phyloP scores from a whole-genome alignment of 176 grass and related monocot species.

The Melocanna baccifera region DNA sequence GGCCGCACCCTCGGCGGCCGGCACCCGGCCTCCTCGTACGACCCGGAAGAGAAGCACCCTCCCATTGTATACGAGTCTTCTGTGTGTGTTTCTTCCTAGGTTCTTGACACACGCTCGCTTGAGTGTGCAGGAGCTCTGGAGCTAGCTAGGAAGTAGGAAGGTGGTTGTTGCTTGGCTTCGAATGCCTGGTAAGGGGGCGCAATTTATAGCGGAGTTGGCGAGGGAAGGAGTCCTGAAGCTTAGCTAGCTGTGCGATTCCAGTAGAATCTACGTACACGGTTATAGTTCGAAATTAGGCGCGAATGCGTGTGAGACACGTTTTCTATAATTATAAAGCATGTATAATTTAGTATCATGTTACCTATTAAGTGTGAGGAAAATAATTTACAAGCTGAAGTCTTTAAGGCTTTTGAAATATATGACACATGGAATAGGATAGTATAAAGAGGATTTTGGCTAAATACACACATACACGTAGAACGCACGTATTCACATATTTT shows the following conservation, averaged over 20 bases:
- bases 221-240: neutral
- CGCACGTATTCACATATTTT: too few species aligned
- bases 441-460: too few species aligned
- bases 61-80: constrained; percentile 7
- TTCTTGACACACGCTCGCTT: neutral
- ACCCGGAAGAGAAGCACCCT: constrained; percentile 33
- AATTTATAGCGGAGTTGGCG: neutral
- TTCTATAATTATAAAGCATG: too few species aligned
- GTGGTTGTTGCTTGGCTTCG: neutral
- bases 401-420: too few species aligned
- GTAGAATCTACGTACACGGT: neutral
- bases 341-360: too few species aligned
- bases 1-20: constrained; percentile 18
- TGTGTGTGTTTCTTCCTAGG: neutral
- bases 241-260: neutral
- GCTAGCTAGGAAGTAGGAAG: neutral
- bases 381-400: too few species aligned
- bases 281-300: neutral
- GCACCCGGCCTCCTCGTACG: neutral
- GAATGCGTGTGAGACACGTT: too few species aligned
- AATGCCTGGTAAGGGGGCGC: neutral
- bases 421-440: too few species aligned
- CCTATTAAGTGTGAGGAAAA: too few species aligned
- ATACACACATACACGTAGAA: too few species aligned
- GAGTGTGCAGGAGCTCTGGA: neutral